Base-by-base conservation (phyloP, 1,284 basidiomycete genomes). In the Rugosomyces carneus region DNA sequence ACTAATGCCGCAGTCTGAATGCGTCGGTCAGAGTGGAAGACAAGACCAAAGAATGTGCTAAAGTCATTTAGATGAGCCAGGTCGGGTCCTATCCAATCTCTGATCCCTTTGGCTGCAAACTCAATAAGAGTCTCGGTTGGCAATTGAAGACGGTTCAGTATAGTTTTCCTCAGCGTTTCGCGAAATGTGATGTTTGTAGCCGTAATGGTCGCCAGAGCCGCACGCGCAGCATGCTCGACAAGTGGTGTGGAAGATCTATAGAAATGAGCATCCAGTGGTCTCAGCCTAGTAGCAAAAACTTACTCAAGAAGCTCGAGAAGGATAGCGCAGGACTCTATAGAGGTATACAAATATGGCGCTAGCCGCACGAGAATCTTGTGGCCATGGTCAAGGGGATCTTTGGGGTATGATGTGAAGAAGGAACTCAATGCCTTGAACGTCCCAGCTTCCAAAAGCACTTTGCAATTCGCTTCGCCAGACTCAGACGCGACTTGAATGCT, bases 261-360 rank as follows among this genome's bases (percentile, higher is more conserved):
- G 9, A 37, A 18, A 16, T 8, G 4, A 15, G 15, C 8, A 11
- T 18, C 37, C 10, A 40, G 29, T 15, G 11, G 16, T 18, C 10
- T 6, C 10, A 23, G 26, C n/a, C 10, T n/a, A 37, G 2, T 39
- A 5, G 31, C 41, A 23, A 19, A 11, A 39, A 37, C 52, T 45
- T 45, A 53, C 52, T 53, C 45, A 19, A 53, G 41, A n/a, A 53
- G 49, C 37, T 53, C 46, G 16, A 53, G 23, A 18, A 53, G 46
- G 24, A 40, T 36, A 21, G 40, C 15, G 15, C 52, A 53, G 5
- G 46, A 44, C 9, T 48, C 49, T 15, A 32, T 13, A 16, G 52
- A 53, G 4, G 23, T 46, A 10, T 47, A 51, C 27, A 53, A 37
- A 13, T 39, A 39, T 15, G 52, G 49, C 7, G 49, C 49, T 35